A percentile compares a stretch with the other conserved stretches of the same genome.
These are phyloP conservation scores for Tricharina praecox DNA, from an alignment of 495 filamentous ascomycete species.

Conservation along the genomic window DNA sequence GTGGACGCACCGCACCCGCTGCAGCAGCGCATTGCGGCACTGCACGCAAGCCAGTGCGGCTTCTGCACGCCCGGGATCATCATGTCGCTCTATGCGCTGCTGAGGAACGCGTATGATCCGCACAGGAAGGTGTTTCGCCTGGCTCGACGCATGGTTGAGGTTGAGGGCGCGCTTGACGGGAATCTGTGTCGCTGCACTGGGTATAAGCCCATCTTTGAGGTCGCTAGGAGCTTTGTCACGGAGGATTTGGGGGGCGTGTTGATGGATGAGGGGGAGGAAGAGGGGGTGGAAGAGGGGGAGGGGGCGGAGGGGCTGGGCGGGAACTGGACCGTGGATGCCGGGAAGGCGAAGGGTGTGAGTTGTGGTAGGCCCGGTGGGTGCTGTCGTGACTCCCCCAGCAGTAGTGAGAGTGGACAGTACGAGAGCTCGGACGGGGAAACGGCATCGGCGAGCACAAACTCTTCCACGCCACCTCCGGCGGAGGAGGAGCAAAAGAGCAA, in stretches of 20 bases:
- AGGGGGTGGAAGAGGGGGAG: background rate
- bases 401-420: background rate
- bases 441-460: background rate
- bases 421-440: background rate
- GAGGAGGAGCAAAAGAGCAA: constrained; percentile 12
- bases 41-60: constrained; percentile 32
- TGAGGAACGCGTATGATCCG: constrained; percentile 28
- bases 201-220: constrained; percentile 31
- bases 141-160: constrained; percentile 4
- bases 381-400: constrained; percentile 24
- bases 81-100: constrained; percentile 31
- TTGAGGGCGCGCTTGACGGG: constrained; percentile 30
- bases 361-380: constrained; percentile 31
- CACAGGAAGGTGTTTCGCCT: background rate
- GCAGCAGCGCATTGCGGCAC: constrained; percentile 30
- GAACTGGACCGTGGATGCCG: constrained; percentile 8
- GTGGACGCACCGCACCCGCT: constrained; percentile 29
- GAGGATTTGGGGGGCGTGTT: constrained; percentile 31
- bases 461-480: background rate
- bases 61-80: constrained; percentile 32
- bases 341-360: constrained; percentile 6
- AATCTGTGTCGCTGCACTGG: constrained; percentile 32
- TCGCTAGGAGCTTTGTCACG: constrained; percentile 35
- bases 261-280: constrained; percentile 8
- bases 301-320: constrained; percentile 1